Percentiles rank a stretch among this genome's conserved stretches.
phyloP scores from a whole-genome alignment of 305 asterid species.

The Nicotiana rustica region DNA sequence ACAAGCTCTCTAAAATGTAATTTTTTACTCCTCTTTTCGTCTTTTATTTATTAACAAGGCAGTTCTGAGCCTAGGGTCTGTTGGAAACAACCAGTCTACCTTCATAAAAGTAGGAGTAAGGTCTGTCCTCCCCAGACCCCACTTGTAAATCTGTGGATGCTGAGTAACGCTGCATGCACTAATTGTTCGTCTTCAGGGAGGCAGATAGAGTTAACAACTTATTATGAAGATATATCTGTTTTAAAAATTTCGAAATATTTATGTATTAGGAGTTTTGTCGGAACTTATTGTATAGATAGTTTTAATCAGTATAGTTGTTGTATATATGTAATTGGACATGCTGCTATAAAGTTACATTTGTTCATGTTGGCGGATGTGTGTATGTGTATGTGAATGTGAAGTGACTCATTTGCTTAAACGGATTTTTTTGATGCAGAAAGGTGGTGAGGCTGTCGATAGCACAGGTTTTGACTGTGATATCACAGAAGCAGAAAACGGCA shows the following conservation, averaged over 20 bases:
- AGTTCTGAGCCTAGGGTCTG: too few species aligned
- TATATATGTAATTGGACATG: background rate
- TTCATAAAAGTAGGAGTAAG: too few species aligned
- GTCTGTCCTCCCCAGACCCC: too few species aligned
- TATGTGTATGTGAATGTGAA: background rate
- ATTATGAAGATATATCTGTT: background rate
- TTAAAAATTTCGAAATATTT: background rate
- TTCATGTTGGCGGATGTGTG: background rate
- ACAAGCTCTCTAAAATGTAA: slow-evolving; percentile 52
- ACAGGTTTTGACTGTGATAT: slow-evolving; percentile 47
- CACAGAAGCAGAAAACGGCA: slow-evolving; percentile 44
- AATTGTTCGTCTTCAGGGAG: background rate
- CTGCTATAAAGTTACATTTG: background rate
- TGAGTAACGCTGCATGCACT: background rate
- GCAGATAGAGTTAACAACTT: background rate
- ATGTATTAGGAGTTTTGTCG: background rate
- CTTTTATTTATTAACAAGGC: background rate
- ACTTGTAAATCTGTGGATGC: background rate
- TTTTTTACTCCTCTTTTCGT: background rate
- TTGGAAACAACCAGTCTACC: too few species aligned
- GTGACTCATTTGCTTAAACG: background rate
- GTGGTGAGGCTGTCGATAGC: slow-evolving; percentile 48
- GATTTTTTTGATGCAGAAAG: slow-evolving; percentile 34
- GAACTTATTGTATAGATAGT: too few species aligned
- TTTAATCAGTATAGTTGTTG: background rate